phyloP scores from a whole-genome alignment of 106 monocot genomes.

The Dendrobium huoshanense region DNA sequence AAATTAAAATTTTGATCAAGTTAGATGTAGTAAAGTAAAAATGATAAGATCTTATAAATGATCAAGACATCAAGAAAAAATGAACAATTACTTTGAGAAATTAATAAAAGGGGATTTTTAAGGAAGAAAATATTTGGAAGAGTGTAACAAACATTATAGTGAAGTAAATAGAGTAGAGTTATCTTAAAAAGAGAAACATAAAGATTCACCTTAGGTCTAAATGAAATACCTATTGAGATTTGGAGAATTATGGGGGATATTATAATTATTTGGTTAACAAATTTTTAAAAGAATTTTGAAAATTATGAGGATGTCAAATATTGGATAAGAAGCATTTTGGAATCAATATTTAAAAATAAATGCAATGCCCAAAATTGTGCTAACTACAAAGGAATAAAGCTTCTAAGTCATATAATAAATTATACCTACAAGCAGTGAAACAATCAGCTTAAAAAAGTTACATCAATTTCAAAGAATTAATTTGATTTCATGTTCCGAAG shows the following conservation, averaged over 20 bases:
- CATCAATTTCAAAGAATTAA: no score
- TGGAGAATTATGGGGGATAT: background rate
- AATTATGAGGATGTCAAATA: background rate
- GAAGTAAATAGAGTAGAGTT: background rate
- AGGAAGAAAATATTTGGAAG: background rate
- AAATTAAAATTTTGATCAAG: background rate
- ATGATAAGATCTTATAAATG: background rate
- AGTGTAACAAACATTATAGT: background rate
- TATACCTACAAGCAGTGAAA: no score
- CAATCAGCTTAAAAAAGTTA: no score
- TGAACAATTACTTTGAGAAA: background rate
- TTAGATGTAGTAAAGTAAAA: background rate
- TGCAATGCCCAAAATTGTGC: background rate
- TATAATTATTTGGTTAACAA: background rate
- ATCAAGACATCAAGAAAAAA: background rate
- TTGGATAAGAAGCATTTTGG: background rate
- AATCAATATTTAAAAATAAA: background rate
- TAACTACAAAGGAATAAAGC: background rate
- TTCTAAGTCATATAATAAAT: background rate
- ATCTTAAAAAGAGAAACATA: background rate
- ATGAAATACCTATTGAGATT: background rate
- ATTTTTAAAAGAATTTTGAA: background rate
- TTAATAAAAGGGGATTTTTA: background rate
- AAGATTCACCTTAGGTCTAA: background rate
- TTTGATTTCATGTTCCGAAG: no score